Conservation (phyloP, 495 filamentous ascomycete genomes). For the Lophium mytilinum region DNA sequence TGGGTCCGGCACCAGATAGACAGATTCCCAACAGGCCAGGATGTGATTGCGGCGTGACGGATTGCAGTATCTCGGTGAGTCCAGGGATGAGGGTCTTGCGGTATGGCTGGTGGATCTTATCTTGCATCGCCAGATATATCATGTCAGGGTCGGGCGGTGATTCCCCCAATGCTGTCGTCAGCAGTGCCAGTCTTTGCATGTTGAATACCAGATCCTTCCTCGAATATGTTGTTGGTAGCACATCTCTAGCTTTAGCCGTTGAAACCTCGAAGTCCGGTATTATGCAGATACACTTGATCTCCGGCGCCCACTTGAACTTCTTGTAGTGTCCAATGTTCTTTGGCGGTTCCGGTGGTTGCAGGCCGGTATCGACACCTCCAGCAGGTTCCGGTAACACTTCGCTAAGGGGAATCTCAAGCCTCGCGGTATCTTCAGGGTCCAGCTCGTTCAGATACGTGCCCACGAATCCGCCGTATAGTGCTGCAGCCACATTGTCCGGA, state of each 20-base stretch:
- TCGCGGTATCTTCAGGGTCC: conserved; percentile 70
- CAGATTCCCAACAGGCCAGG: conserved; percentile 88
- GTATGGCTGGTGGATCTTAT: conserved; percentile 94
- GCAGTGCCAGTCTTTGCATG: conserved; percentile 78
- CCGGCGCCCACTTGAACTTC: conserved; percentile 82
- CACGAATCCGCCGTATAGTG: conserved; percentile 92
- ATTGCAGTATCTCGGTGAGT: conserved; percentile 78
- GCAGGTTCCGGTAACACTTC: conserved; percentile 83
- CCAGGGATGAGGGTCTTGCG: conserved; percentile 82
- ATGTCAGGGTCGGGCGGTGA: conserved; percentile 85
- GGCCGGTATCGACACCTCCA: conserved; percentile 80
- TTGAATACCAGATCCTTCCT: conserved; percentile 86
- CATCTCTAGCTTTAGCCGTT: conserved; percentile 76
- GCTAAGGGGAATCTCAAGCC: conserved; percentile 88
- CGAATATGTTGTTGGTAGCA: conserved; percentile 68
- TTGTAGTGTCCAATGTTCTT: conserved; percentile 84
- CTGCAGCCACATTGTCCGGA: conserved; percentile 93
- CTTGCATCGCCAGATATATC: conserved; percentile 95
- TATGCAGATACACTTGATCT: conserved; percentile 91
- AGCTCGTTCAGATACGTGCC: conserved; percentile 91
- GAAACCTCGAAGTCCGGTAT: conserved; percentile 91
- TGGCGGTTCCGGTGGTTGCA: conserved; percentile 78
- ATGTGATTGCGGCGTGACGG: conserved; percentile 73
- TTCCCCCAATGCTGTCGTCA: conserved; percentile 75
- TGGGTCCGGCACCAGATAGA: conserved; percentile 87